Conservation (phyloP, 768 basidiomycete genomes). For the Leccinum disarticulatum region DNA sequence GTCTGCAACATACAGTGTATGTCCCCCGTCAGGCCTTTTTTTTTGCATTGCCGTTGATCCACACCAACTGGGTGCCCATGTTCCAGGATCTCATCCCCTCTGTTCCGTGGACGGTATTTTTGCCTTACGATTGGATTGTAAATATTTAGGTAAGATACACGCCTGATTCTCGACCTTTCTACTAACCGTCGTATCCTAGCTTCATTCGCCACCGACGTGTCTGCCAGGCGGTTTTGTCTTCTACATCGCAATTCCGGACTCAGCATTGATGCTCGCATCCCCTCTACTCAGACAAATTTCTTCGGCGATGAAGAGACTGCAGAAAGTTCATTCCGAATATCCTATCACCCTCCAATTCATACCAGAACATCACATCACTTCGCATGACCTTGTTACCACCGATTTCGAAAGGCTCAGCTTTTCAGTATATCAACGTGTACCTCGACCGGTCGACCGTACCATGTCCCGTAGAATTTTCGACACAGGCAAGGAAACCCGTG, state of each 20-base stretch:
- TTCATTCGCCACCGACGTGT: conserved; percentile 47
- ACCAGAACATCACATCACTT: conserved; percentile 60
- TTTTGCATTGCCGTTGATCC: conserved; percentile 13
- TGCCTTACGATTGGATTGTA: conserved; percentile 66
- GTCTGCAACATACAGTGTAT: conserved; percentile 56
- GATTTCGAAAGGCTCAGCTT: conserved; percentile 52
- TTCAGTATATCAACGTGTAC: conserved; percentile 72
- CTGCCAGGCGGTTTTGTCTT: conserved; percentile 52
- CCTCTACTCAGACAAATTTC: conserved; percentile 68
- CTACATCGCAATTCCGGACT: conserved; percentile 65
- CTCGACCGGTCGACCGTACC: conserved; percentile 56
- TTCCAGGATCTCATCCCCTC: conserved; percentile 46
- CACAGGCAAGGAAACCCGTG: conserved; percentile 39
- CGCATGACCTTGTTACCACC: conserved; percentile 22
- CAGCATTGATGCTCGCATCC: conserved; percentile 62
- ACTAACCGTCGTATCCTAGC: conserved; percentile 34
- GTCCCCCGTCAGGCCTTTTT: conserved; percentile 22
- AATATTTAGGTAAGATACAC: conserved; percentile 51
- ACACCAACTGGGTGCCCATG: conserved; percentile 59
- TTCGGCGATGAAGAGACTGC: conserved; percentile 57
- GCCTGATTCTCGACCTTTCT: neutral
- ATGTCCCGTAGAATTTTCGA: conserved; percentile 55
- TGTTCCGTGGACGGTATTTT: conserved; percentile 58
- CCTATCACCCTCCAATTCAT: conserved; percentile 72
- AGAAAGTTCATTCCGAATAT: conserved; percentile 44